Conservation (phyloP, 257 asterid species). For the Rauvolfia tetraphylla region DNA sequence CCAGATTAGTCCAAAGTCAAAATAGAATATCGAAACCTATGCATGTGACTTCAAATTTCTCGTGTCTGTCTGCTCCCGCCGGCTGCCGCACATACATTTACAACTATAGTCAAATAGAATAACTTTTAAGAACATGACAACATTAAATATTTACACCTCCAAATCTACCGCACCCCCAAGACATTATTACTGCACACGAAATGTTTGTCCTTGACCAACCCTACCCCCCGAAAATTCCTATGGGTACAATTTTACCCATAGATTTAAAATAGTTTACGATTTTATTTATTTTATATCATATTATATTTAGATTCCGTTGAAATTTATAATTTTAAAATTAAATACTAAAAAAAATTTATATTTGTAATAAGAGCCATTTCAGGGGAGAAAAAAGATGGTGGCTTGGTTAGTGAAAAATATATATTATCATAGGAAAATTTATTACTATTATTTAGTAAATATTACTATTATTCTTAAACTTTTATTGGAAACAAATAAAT, state of each 20-base stretch:
- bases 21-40: neutral
- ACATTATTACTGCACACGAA: neutral
- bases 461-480: too few relatives aligned
- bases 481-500: too few relatives aligned
- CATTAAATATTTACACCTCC: conserved; percentile 6
- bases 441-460: too few relatives aligned
- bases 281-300: too few relatives aligned
- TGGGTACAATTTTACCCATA: neutral
- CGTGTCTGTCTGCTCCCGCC: conserved; percentile 11
- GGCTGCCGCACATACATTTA: conserved; percentile 16
- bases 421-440: too few relatives aligned
- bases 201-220: conserved; percentile 17
- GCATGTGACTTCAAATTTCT: conserved; percentile 6
- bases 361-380: too few relatives aligned
- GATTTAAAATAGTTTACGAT: neutral
- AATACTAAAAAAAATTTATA: too few relatives aligned
- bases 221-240: neutral
- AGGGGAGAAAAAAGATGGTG: too few relatives aligned
- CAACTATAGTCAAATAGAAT: neutral
- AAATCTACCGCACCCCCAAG: neutral
- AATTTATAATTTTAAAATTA: too few relatives aligned
- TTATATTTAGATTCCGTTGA: too few relatives aligned
- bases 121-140: conserved; percentile 13
- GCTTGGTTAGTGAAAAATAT: too few relatives aligned
- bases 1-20: neutral